Percentiles rank a stretch among this genome's conserved stretches.
Evolutionary conservation across 306 rosid species (phyloP).

Genomic region (Cicer pinnatifidum): DNA sequence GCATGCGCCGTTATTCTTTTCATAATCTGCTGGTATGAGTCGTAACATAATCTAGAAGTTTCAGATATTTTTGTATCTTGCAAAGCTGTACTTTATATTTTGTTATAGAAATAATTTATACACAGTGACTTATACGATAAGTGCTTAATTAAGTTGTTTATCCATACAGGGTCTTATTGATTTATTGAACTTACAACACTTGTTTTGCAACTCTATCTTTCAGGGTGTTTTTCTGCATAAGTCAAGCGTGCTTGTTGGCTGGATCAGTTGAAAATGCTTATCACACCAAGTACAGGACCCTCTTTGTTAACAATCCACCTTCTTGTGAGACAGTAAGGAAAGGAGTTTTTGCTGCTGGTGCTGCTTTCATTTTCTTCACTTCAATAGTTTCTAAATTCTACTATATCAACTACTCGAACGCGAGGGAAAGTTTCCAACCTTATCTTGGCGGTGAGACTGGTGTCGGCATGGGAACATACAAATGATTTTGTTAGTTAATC

Average conservation of each 20-base stretch:
- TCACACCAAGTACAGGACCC: constrained; percentile 81
- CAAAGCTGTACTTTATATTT: too few relatives aligned
- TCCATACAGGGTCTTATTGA: too few relatives aligned
- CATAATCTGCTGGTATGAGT: constrained; percentile 85
- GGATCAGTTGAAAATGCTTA: constrained; percentile 91
- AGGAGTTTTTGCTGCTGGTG: constrained; percentile 94
- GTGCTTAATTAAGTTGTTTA: too few relatives aligned
- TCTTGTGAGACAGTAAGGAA: constrained; percentile 78
- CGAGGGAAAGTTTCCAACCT: constrained; percentile 77
- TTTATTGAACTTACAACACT: constrained; percentile 21
- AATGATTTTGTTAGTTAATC: constrained; percentile 53
- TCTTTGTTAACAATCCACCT: constrained; percentile 46
- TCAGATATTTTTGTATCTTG: too few relatives aligned
- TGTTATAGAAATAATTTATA: too few relatives aligned
- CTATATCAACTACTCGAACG: constrained; percentile 81
- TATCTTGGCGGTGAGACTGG: constrained; percentile 70
- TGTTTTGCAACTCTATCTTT: constrained; percentile 16
- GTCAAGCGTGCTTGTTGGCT: constrained; percentile 88
- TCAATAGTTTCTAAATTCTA: constrained; percentile 72
- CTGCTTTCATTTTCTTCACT: constrained; percentile 78
- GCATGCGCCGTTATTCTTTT: constrained; percentile 85
- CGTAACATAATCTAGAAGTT: constrained; percentile 16
- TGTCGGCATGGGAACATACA: constrained; percentile 88
- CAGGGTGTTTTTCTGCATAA: constrained; percentile 91
- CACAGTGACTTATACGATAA: too few relatives aligned